Evolutionary conservation across 345 rosid genomes (phyloP), one percentile per base, ranked within the genome.

Genomic region (Firmiana major): DNA sequence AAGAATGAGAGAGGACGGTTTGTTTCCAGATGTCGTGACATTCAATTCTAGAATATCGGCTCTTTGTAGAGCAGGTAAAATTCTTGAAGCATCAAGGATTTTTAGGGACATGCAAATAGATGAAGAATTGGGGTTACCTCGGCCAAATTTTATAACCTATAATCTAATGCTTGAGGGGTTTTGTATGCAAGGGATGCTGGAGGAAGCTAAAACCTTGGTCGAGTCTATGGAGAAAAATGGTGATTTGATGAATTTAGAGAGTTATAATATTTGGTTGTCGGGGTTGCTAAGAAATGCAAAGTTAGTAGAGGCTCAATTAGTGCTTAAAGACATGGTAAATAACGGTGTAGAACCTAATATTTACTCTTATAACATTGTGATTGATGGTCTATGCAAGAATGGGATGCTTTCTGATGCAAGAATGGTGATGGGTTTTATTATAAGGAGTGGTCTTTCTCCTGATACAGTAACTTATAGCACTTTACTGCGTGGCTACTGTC

Each of bases 51-150:
- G 95, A 89, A 91, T 96, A 79, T 92, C 97, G 0, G 97, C 92
- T 78, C 97, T 96, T 77, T 91, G 94, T 75, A 78, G 80, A 45
- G 78, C 84, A 15, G 92, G 99, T 67, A 91, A 92, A 73, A 83
- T 91, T 81, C 83, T 91, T 1, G 97, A 96, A 43, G 99, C 98
- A 46, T 92, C 94, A 73, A 87, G 95, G 75, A 93, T 96, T 81
- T 96, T 93, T 80, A 88, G 97, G 51, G 99, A 96, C 77, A 93
- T 96, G 98, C 92, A 90, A 78, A 63, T 87, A 19, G 99, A 91
- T 82, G 87, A 86, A 75, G 88, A 82, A 58, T 71, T 90, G 76
- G 98, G 99, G 82, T 83, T 96, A 80, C 98, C 99, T 71, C 89
- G 78, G 77, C 99, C 98, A 21, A 91, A 90, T 85, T 24, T 75